phyloP scores from a whole-genome alignment of 1,284 basidiomycete genomes.

The Sphaerobolus stellatus region DNA sequence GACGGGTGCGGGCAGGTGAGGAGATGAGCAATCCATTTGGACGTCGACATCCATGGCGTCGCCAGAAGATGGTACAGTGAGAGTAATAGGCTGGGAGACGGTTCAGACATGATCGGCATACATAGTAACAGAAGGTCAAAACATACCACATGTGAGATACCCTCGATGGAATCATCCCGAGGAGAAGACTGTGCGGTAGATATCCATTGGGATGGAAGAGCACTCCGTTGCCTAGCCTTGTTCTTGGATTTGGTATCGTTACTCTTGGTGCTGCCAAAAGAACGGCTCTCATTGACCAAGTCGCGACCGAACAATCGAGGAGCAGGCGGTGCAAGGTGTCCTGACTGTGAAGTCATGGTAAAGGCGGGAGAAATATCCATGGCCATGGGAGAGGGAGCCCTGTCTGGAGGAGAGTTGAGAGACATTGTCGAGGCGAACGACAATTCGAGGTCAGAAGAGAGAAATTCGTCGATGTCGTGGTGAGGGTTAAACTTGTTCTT shows the following conservation, averaged over 20 bases:
- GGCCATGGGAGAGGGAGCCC: constrained; percentile 31
- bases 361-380: constrained; percentile 80
- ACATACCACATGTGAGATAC: constrained; percentile 6
- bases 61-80: constrained; percentile 39
- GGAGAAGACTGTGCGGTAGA: constrained; percentile 20
- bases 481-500: constrained; percentile 23
- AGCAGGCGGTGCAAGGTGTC: constrained; percentile 40
- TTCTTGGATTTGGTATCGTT: constrained; percentile 30
- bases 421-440: constrained; percentile 81
- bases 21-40: too few species aligned
- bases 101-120: not conserved
- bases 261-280: constrained; percentile 33
- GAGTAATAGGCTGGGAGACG: constrained; percentile 30
- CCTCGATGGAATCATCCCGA: constrained; percentile 14
- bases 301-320: constrained; percentile 70
- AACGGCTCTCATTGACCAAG: constrained; percentile 55
- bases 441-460: constrained; percentile 69
- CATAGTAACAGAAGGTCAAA: not conserved
- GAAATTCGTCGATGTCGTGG: constrained; percentile 62
- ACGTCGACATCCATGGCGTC: constrained; percentile 78
- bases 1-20: constrained; percentile 23
- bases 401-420: constrained; percentile 60
- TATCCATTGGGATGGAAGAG: constrained; percentile 66
- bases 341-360: constrained; percentile 31
- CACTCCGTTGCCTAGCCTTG: constrained; percentile 58